Evolutionary conservation across 208 protist genomes (phyloP).

Genomic region (Wallacemonas sp.): DNA sequence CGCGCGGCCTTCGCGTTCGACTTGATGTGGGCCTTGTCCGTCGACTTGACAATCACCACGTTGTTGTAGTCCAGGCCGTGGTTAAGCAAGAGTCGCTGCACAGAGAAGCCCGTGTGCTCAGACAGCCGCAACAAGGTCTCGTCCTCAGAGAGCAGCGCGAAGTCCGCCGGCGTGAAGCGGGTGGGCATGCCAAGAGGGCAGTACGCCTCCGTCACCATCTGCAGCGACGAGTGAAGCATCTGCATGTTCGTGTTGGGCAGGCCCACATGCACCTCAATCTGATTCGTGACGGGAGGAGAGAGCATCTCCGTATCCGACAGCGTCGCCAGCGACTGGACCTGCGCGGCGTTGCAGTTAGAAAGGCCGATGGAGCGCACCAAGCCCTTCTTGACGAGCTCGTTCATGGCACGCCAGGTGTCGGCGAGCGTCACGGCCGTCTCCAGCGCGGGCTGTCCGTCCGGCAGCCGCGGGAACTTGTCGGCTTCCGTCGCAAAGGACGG

Average conservation of each 20-base stretch:
- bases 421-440: constrained; percentile 26
- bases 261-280: constrained; percentile 90
- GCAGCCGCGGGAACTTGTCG: constrained; percentile 67
- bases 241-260: constrained; percentile 51
- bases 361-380: constrained; percentile 90
- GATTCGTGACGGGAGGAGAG: constrained; percentile 78
- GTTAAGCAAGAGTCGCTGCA: constrained; percentile 76
- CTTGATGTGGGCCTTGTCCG: constrained; percentile 75
- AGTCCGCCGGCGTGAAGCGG: constrained; percentile 62
- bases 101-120: constrained; percentile 66
- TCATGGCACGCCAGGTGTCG: constrained; percentile 91
- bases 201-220: constrained; percentile 85
- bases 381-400: constrained; percentile 74
- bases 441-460: constrained; percentile 36
- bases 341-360: constrained; percentile 73
- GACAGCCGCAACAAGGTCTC: constrained; percentile 44
- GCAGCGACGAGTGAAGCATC: constrained; percentile 45
- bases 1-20: constrained; percentile 83
- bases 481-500: constrained; percentile 43
- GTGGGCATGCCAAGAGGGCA: constrained; percentile 85
- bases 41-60: constrained; percentile 83
- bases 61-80: constrained; percentile 79
- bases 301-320: constrained; percentile 32
- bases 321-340: constrained; percentile 55
- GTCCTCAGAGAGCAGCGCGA: constrained; percentile 47